A percentile compares a stretch with the other conserved stretches of the same genome.
phyloP scores from a whole-genome alignment of 306 rosid species.

The Inga leiocalycina region DNA sequence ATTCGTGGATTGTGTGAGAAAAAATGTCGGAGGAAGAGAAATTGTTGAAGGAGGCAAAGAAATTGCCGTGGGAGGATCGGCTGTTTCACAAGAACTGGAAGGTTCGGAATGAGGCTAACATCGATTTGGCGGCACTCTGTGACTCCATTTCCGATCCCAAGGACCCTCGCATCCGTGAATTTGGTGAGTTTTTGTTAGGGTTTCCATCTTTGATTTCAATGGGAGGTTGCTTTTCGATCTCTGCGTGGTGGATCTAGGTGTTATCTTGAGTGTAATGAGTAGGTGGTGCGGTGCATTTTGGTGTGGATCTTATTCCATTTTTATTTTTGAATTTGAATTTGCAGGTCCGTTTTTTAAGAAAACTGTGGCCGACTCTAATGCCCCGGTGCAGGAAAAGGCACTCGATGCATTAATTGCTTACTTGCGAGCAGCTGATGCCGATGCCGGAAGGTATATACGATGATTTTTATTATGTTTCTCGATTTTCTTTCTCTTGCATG shows the following conservation, averaged over 20 bases:
- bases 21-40: slow-evolving; percentile 95
- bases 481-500: slow-evolving; percentile 12
- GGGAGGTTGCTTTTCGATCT: slow-evolving; percentile 30
- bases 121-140: slow-evolving; percentile 83
- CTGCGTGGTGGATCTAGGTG: slow-evolving; percentile 39
- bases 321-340: slow-evolving; percentile 36
- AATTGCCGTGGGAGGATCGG: slow-evolving; percentile 99
- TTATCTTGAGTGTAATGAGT: slow-evolving; percentile 12
- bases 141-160: slow-evolving; percentile 98
- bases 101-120: slow-evolving; percentile 92
- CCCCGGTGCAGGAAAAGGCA: slow-evolving; percentile 98
- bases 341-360: slow-evolving; percentile 78
- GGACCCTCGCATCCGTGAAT: slow-evolving; percentile 93
- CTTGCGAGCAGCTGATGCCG: slow-evolving; percentile 96
- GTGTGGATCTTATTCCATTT: slow-evolving; percentile 32
- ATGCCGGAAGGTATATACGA: slow-evolving; percentile 69
- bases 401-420: slow-evolving; percentile 91
- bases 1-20: slow-evolving; percentile 20
- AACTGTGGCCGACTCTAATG: slow-evolving; percentile 92
- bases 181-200: slow-evolving; percentile 67
- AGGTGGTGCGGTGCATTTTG: slow-evolving; percentile 36
- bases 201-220: slow-evolving; percentile 35
- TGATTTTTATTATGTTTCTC: not conserved
- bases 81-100: slow-evolving; percentile 96
- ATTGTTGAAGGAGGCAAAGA: slow-evolving; percentile 94